A percentile compares a stretch with the other conserved stretches of the same genome.
These are phyloP conservation scores for Exophiala xenobiotica DNA, from an alignment of 2,329 filamentous ascomycete species.

Conservation along the genomic window DNA sequence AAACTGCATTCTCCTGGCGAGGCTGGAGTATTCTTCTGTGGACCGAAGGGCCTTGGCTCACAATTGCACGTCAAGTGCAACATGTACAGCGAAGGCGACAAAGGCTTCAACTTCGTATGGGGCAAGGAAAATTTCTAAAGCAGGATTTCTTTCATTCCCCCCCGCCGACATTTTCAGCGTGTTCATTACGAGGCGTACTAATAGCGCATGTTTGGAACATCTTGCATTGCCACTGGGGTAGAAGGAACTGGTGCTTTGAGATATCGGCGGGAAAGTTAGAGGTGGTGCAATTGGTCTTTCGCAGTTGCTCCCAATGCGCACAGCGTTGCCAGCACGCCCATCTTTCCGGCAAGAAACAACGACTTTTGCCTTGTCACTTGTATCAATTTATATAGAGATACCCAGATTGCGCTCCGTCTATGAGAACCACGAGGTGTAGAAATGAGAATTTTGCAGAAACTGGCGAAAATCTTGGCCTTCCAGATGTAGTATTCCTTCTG, in stretches of 20 bases:
- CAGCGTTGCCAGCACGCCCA: neutral
- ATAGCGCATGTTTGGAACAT: too few species aligned
- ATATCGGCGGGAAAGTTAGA: too few species aligned
- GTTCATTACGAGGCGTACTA: too few species aligned
- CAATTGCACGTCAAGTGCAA: conserved; percentile 80
- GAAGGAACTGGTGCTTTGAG: too few species aligned
- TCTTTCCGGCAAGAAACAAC: neutral
- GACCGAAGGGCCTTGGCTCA: conserved; percentile 75
- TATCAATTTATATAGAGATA: conserved; percentile 3
- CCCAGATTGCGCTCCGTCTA: conserved; percentile 2
- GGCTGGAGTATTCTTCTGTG: conserved; percentile 81
- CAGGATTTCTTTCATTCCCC: neutral
- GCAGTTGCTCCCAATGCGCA: too few species aligned
- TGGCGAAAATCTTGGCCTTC: neutral
- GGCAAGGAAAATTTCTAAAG: conserved; percentile 55
- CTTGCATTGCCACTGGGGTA: too few species aligned
- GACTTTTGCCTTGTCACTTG: neutral
- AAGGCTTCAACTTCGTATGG: conserved; percentile 59
- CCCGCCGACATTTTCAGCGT: too few species aligned
- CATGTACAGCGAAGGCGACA: conserved; percentile 68
- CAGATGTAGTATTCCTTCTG: neutral
- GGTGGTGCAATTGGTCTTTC: too few species aligned
- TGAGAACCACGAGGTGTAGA: neutral
- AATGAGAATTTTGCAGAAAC: neutral
- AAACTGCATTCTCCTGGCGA: conserved; percentile 73